Evolutionary conservation across 805 yeast species (phyloP), one percentile per base, ranked within the genome.

Genomic region (Wickerhamiella lipophila): DNA sequence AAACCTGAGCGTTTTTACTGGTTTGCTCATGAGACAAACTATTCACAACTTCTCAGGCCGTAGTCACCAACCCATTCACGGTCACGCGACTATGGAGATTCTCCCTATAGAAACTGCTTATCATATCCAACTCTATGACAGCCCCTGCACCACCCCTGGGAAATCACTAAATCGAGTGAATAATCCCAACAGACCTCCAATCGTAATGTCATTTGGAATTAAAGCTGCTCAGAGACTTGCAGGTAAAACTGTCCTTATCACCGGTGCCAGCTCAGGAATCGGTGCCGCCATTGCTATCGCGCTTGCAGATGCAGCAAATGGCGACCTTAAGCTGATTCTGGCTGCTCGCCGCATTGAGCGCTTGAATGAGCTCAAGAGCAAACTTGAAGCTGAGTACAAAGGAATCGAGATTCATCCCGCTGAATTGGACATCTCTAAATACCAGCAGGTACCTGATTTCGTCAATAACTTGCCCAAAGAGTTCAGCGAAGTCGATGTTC

Each of bases 191-290:
- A 7, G 9, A 9, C 27, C 34, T 2, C 23, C 13, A 12, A n/a
- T 16, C 44, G 19, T 16, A 36, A 63, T 63, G 67, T 61, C 67
- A 52, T 80, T 86, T 6, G 89, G 88, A 54, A 55, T 72, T 46
- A 75, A 71, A 60, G 92, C 95, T 47, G 84, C 88, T 39, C 79
- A 80, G 62, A 76, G 96, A 63, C 71, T 89, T 29, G 78, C 82
- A 19, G 82, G 82, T 44, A 88, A 89, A 62, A 77, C 79, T 16
- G 73, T 85, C 27, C 74, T 89, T 38, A 81, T 89, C 59, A 85
- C 97, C n/a, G 97, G 97, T 53, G 97, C 97, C 6, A 84, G 95
- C 22, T 79, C 95, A 13, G 97, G 97, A 49, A 89, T 89, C 59
- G 98, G 97, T 11, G 78, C 77, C 56, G 92, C 95, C 48, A 87